Evolutionary conservation across 306 rosid genomes (phyloP).

Genomic region (Malus sieversii): DNA sequence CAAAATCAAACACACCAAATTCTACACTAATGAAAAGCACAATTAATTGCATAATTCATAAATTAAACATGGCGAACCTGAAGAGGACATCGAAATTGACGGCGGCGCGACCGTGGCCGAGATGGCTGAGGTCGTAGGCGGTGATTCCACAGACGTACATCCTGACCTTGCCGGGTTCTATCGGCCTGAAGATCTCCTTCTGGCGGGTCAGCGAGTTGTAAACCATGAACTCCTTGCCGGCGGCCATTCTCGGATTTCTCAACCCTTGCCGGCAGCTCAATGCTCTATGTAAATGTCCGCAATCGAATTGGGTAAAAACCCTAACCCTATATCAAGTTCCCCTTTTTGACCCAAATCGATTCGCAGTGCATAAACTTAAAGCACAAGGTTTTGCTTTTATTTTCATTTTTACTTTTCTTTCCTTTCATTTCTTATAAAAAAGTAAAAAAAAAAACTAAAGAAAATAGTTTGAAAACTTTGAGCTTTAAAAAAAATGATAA

Average conservation of each 20-base stretch:
- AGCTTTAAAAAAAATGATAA: no score
- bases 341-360: neutral
- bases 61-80: conserved; percentile 28
- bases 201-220: conserved; percentile 82
- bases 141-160: conserved; percentile 97
- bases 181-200: conserved; percentile 67
- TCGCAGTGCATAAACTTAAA: neutral
- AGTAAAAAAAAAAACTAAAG: no score
- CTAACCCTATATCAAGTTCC: neutral
- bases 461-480: no score
- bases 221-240: conserved; percentile 42
- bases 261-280: neutral
- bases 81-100: conserved; percentile 76
- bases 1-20: neutral
- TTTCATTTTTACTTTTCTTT: neutral
- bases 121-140: conserved; percentile 79
- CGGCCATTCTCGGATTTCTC: conserved; percentile 38
- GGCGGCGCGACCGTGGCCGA: conserved; percentile 95
- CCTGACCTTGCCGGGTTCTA: conserved; percentile 52
- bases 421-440: no score
- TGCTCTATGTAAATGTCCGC: neutral
- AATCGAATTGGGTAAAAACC: neutral
- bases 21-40: neutral
- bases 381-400: neutral
- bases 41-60: neutral